Evolutionary conservation across 2,329 filamentous ascomycete genomes (phyloP), one percentile per base, ranked within the genome.

Genomic region (Exserohilum turcica): DNA sequence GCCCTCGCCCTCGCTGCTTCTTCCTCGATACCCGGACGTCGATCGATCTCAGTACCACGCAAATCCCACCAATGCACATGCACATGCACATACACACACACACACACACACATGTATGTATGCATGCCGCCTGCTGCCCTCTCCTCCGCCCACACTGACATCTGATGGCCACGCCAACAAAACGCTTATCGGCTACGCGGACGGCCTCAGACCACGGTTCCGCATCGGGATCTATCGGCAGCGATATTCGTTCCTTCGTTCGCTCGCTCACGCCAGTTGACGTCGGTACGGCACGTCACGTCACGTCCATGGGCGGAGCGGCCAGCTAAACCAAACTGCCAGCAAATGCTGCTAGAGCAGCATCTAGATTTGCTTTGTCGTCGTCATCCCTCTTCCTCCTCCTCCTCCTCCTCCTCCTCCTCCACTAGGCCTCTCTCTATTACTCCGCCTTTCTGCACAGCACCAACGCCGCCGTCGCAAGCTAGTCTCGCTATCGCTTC

Each of bases 201-300:
- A 31, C n/a, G 37, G 10, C 27, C n/a, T 19, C 39, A 43, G 18
- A 21, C 27, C 39, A 15, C 28, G 39, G 28, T 43, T 43, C 39
- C 39, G 39, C 15, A 31, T 43, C 39, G 39, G 39, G 39, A 43
- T 21, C 39, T 43, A 21, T 43, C 39, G 39, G 39, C 39, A 32
- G 24, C 37, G 19, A 43, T 43, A 13, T 19, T 16, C 27, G 39
- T 16, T 43, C 39, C 27, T 10, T 19, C 27, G 12, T 19, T 16
- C 27, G 39, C 15, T 43, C 39, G 39, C 10, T 19, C 27, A 19
- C 13, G 15, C 28, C 16, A 43, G 6, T 32, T 31, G 39, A 43
- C 39, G 32, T 16, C 39, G 39, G 39, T 21, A 43, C 39, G 39
- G 39, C 39, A 43, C 39, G 32, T 35, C 32, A 43, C 39, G 39